These are phyloP conservation scores for Neurospora cerealis DNA, from an alignment of 495 filamentous ascomycete genomes.

Conservation along the genomic window DNA sequence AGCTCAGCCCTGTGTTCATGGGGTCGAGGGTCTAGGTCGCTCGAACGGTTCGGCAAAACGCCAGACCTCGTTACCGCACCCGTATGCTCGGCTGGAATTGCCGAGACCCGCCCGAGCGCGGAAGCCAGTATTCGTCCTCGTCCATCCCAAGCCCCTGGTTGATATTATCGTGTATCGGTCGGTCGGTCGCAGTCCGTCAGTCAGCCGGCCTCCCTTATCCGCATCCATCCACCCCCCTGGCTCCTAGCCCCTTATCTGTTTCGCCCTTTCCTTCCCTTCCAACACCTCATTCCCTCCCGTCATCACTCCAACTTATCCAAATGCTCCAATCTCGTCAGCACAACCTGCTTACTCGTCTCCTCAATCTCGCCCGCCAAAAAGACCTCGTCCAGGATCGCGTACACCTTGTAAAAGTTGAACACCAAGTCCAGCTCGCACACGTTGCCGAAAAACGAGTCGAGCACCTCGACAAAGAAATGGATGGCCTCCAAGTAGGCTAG, in stretches of 20 bases:
- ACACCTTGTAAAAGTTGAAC: conserved; percentile 99
- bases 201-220: neutral
- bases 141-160: neutral
- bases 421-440: conserved; percentile 99
- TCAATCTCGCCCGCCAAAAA: conserved; percentile 94
- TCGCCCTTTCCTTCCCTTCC: neutral
- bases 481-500: conserved; percentile 94
- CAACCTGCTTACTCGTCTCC: conserved; percentile 96
- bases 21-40: neutral
- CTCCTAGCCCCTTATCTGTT: neutral
- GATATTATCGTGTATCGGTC: neutral
- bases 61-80: neutral
- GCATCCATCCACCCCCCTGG: neutral
- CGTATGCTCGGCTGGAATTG: neutral
- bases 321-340: conserved; percentile 87
- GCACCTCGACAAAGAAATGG: conserved; percentile 98
- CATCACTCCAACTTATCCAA: conserved; percentile 86
- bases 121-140: neutral
- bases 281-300: neutral
- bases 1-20: neutral
- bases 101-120: neutral
- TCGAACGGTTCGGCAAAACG: neutral
- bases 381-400: conserved; percentile 96
- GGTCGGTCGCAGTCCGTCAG: neutral
- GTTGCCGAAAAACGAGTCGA: conserved; percentile 97